Conservation (phyloP, 352 stramenopile genomes). For the Pythium brachiatum region DNA sequence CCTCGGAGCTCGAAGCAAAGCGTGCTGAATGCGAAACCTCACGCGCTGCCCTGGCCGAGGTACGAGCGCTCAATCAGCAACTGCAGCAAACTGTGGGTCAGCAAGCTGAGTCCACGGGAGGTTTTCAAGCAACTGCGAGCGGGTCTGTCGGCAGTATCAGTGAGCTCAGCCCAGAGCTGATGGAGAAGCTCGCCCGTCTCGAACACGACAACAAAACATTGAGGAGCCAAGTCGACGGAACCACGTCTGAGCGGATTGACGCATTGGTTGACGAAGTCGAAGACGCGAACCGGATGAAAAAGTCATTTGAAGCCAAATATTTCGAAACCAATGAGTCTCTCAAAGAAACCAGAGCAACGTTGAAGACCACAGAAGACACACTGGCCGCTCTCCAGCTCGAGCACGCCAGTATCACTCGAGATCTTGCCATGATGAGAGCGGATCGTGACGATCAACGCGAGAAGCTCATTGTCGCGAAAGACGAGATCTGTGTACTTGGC, state of each 20-base stretch:
- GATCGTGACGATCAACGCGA: conserved; percentile 7
- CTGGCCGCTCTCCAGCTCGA: conserved; percentile 9
- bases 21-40: conserved; percentile 32
- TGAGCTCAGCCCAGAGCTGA: conserved; percentile 68
- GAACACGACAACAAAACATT: conserved; percentile 59
- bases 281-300: conserved; percentile 57
- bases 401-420: neutral
- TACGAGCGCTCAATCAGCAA: conserved; percentile 41
- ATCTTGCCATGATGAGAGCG: conserved; percentile 15
- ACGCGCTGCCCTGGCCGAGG: conserved; percentile 36
- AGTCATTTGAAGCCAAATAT: conserved; percentile 68
- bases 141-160: conserved; percentile 36
- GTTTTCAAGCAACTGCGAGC: neutral
- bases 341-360: conserved; percentile 22
- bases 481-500: neutral
- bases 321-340: conserved; percentile 44
- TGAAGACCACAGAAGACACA: conserved; percentile 13
- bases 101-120: conserved; percentile 15
- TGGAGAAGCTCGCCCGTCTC: conserved; percentile 56
- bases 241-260: conserved; percentile 56
- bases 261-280: conserved; percentile 53
- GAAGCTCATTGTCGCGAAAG: neutral
- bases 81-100: conserved; percentile 42
- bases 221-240: conserved; percentile 45
- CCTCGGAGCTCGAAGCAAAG: conserved; percentile 29